Evolutionary conservation across 2,329 filamentous ascomycete genomes (phyloP), one percentile per base, ranked within the genome.

Genomic region (Fusarium lateritium): DNA sequence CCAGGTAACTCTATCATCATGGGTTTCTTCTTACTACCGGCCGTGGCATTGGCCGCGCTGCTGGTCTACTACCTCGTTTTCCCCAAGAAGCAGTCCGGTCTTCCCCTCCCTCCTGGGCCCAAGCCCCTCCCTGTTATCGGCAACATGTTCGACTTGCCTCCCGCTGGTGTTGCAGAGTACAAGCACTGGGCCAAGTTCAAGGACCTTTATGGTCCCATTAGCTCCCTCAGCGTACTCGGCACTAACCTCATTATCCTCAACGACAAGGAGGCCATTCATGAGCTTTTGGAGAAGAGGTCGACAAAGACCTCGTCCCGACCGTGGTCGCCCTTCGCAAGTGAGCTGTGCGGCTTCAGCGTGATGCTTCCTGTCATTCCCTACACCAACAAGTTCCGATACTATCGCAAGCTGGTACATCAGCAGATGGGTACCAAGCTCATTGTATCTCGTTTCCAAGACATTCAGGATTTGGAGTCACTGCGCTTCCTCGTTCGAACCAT

Each of bases 81-180:
- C 8, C 54, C 62, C 7, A 50, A 46, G 15, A 56, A 42, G 22
- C 67, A 51, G 36, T 28, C 43, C 7, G 40, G 42, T 8, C 51
- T 42, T 28, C 39, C 45, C 28, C 65, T 74, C 1, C 86, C 85
- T 2, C 86, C 85, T 2, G 86, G 86, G 0, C 86, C 86, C 0
- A 84, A 78, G 38, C 79, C 79, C 0, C 71, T 83, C 8, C 83
- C 84, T 0, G 15, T 88, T 0, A 31, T 88, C 6, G 86, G 86
- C 6, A 88, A 87, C 67, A 65, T 87, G 17, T 63, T 69, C 2
- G 84, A 87, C 63, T 73, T 88, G 13, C 85, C 85, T 1, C 73
- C 78, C 0, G 51, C 60, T 1, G 79, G 77, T 2, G 66, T 61
- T 7, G 75, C 71, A 6, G 80, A 83, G 60, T 81, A 76, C 61